Conservation (phyloP, 768 basidiomycete genomes). For the Heimioporus sp. region DNA sequence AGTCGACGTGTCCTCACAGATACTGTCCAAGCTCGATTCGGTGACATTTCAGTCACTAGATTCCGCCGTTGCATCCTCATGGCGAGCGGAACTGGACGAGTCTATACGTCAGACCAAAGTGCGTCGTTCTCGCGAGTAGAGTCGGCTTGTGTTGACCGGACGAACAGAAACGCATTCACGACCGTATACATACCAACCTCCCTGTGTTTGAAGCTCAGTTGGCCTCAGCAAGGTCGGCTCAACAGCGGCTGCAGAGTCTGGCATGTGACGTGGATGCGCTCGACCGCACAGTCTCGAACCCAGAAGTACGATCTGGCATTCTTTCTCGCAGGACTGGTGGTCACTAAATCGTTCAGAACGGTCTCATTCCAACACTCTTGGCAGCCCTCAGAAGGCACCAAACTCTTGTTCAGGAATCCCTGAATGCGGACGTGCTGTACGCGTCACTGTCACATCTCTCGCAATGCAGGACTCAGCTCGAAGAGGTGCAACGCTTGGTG, state of each 20-base stretch:
- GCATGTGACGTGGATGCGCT: conserved; percentile 52
- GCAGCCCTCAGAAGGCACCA: conserved; percentile 56
- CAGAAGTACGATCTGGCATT: conserved; percentile 47
- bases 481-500: conserved; percentile 44
- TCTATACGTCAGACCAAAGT: conserved; percentile 75
- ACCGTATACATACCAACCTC: conserved; percentile 65
- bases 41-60: conserved; percentile 56
- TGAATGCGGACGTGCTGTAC: conserved; percentile 50
- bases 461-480: conserved; percentile 48
- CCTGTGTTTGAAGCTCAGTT: conserved; percentile 65
- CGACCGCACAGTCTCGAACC: conserved; percentile 48
- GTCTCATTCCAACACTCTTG: conserved; percentile 62
- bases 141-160: background rate
- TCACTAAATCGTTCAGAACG: conserved; percentile 46
- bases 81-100: conserved; percentile 71
- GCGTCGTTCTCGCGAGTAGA: conserved; percentile 5
- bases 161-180: conserved; percentile 62
- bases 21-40: conserved; percentile 68
- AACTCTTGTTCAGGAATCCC: conserved; percentile 57
- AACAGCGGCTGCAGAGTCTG: conserved; percentile 53
- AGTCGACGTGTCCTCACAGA: conserved; percentile 67
- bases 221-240: conserved; percentile 60
- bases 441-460: conserved; percentile 55
- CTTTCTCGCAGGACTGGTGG: conserved; percentile 4
- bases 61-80: conserved; percentile 60